Evolutionary conservation across 192 early-diverging fungal genomes (phyloP), one percentile per base, ranked within the genome.

Genomic region (Spinellus fusiger): DNA sequence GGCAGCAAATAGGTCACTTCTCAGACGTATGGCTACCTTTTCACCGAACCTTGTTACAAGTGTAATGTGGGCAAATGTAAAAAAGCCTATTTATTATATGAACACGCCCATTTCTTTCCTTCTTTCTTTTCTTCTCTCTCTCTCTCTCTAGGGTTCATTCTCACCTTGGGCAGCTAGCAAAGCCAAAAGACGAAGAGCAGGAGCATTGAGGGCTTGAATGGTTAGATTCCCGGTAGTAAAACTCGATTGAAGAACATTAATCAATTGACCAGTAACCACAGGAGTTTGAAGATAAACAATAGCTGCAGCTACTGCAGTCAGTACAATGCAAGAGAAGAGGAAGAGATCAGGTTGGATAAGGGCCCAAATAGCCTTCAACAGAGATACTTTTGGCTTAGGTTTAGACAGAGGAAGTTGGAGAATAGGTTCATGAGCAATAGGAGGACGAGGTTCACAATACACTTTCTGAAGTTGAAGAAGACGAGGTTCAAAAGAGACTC

Each of bases 41-140:
- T 84, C 85, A 44, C 85, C 85, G 57, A 87, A 73, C 1, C 72
- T 58, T 5, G 83, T 68, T 8, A 84, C 83, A 55, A 87, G 70
- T 18, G 80, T 67, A n/a, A 84, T 83, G 54, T 87, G 85, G 1
- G 73, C 74, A 68, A 80, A 80, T 25, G 85, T 83, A 57, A 87
- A 69, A 15, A 74, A 34, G 0, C 56, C 62, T 71, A 2, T 15
- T 8, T 50, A 7, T 4, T 4, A 54, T 34, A 26, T 33, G n/a
- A 33, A 4, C 12, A 10, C 25, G 12, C 27, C 48, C 6, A 49
- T 18, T 20, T 18, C 27, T 31, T 6, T 55, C 37, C 18, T 49
- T 25, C 20, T 0, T 26, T 49, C 8, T 28, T 12, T 49, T 2
- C 5, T n/a, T n/a, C n/a, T n/a, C n/a, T n/a, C n/a, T n/a, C n/a